Conservation (phyloP, 1,284 basidiomycete genomes). For the Cryptococcus hybrid region DNA sequence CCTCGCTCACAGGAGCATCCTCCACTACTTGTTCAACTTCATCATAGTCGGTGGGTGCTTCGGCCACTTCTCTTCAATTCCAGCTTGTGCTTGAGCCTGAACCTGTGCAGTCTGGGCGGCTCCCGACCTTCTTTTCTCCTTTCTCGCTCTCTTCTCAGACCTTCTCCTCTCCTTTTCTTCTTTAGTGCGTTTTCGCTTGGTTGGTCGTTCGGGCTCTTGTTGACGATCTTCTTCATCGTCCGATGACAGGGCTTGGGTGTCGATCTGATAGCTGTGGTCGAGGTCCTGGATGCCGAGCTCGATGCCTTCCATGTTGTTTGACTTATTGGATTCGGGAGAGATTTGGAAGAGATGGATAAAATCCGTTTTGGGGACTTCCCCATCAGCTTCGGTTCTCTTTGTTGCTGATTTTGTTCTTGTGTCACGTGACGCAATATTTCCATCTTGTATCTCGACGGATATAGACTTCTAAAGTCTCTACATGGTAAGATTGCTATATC, state of each 20-base stretch:
- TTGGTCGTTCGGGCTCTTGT: neutral
- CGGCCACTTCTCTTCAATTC: neutral
- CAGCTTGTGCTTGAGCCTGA: neutral
- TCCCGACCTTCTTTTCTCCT: neutral
- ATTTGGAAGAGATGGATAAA: neutral
- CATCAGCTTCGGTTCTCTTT: too few relatives aligned
- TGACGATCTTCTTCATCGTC: constrained; percentile 5
- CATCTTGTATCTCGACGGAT: too few relatives aligned
- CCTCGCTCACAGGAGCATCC: neutral
- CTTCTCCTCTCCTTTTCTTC: neutral
- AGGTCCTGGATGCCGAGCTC: neutral
- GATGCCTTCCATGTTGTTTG: constrained; percentile 1
- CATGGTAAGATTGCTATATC: too few relatives aligned
- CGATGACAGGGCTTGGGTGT: neutral
- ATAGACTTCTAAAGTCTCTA: too few relatives aligned
- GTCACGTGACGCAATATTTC: too few relatives aligned
- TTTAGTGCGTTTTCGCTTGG: neutral
- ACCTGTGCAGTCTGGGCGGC: neutral
- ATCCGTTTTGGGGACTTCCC: neutral
- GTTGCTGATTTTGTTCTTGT: too few relatives aligned
- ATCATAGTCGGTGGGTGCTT: neutral
- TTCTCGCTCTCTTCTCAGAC: neutral
- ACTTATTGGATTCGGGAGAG: neutral
- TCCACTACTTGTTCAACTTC: neutral
- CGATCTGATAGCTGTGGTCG: neutral